A percentile compares a stretch with the other conserved stretches of the same genome.
Evolutionary conservation across 1,284 basidiomycete species (phyloP).

Genomic region (Rhodotorula sp.): DNA sequence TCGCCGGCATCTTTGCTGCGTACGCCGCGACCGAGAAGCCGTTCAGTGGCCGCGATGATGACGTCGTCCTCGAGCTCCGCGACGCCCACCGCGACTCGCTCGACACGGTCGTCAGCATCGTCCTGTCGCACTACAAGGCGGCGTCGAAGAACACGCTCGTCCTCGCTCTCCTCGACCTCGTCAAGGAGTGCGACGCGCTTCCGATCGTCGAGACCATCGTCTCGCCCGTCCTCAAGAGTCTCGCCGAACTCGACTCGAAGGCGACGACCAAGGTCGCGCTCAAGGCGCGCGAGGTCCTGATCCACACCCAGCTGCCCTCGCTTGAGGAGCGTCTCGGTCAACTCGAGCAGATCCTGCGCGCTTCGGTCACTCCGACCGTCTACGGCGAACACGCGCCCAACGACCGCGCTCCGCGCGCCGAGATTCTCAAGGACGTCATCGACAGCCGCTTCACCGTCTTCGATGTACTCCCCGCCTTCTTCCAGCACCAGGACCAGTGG

Average conservation of each 20-base stretch:
- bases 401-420: slow-evolving; percentile 71
- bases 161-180: slow-evolving; percentile 78
- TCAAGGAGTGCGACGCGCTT: slow-evolving; percentile 63
- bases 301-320: slow-evolving; percentile 92
- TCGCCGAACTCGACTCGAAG: slow-evolving; percentile 85
- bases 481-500: slow-evolving; percentile 77
- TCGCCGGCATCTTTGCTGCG: slow-evolving; percentile 68
- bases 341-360: slow-evolving; percentile 90
- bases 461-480: slow-evolving; percentile 95
- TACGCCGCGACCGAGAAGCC: slow-evolving; percentile 86
- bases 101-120: slow-evolving; percentile 81
- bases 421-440: slow-evolving; percentile 86
- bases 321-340: slow-evolving; percentile 90
- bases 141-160: slow-evolving; percentile 89
- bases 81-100: slow-evolving; percentile 90
- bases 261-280: slow-evolving; percentile 85
- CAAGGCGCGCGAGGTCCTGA: slow-evolving; percentile 96
- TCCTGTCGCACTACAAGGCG: slow-evolving; percentile 93
- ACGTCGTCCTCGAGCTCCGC: slow-evolving; percentile 82
- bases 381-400: slow-evolving; percentile 80
- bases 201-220: slow-evolving; percentile 61
- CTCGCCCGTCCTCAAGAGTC: slow-evolving; percentile 69
- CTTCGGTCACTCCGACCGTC: slow-evolving; percentile 78
- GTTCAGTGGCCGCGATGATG: slow-evolving; percentile 87
- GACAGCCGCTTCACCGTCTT: slow-evolving; percentile 97